Conservation (phyloP, 2,329 filamentous ascomycete species). For the Ascochyta rabiei region DNA sequence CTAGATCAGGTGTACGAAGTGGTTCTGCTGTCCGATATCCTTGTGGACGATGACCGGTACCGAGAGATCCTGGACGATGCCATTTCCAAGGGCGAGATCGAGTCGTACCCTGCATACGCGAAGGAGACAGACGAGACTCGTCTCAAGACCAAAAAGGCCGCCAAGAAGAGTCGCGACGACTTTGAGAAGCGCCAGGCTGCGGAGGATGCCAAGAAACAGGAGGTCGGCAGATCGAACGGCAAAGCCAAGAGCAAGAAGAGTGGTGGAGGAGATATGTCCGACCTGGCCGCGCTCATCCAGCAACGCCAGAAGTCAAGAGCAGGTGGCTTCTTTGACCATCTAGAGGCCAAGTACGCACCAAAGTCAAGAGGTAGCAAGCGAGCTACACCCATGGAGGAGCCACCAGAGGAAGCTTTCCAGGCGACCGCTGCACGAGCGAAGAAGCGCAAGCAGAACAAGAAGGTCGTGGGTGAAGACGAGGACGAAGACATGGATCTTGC, state of each 20-base stretch:
- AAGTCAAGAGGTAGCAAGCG: conserved; percentile 55
- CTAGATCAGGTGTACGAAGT: conserved; percentile 78
- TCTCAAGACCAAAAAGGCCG: conserved; percentile 39
- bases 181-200: conserved; percentile 58
- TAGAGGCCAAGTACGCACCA: conserved; percentile 46
- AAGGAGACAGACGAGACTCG: conserved; percentile 60
- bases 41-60: conserved; percentile 87
- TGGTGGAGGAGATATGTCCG: conserved; percentile 41
- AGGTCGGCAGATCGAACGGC: conserved; percentile 54
- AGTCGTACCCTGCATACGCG: conserved; percentile 70
- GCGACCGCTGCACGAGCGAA: conserved; percentile 38
- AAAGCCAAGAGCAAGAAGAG: conserved; percentile 40
- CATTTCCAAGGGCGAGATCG: conserved; percentile 71
- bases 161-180: conserved; percentile 47
- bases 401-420: conserved; percentile 67
- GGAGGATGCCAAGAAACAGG: conserved; percentile 65
- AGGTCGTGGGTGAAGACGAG: conserved; percentile 18
- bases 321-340: conserved; percentile 43
- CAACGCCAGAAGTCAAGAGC: conserved; percentile 43
- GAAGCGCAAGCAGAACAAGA: conserved; percentile 35
- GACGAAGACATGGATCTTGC: conserved; percentile 29
- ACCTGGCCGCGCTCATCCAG: conserved; percentile 47
- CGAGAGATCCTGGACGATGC: conserved; percentile 79
- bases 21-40: conserved; percentile 84
- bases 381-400: conserved; percentile 55